Base-by-base conservation (phyloP, 1,139 yeast species). In the Suhomyces panamericanus region DNA sequence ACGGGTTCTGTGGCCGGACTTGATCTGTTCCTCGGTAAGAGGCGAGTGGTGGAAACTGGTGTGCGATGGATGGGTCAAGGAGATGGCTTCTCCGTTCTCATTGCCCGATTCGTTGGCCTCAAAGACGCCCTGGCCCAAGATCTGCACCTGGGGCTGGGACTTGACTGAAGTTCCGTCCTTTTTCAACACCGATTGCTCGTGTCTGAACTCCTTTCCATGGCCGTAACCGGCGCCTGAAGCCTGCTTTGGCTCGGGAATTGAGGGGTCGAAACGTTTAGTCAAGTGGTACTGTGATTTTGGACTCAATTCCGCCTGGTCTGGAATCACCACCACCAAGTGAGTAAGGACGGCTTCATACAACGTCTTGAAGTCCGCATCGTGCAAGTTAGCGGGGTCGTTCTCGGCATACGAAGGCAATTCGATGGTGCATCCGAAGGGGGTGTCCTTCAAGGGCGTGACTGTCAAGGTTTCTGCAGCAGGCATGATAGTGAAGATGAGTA, bases 91-190 rank as follows among this genome's bases (percentile, higher is more conserved):
- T 12, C 81, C 86, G 49, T 74, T 74, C 49, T 74, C 79, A 57
- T 87, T 75, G 33, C 96, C 96, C 20, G 74, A 75, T 55, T 82
- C 84, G 52, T 76, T 84, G 17, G 85, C 83, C 42, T 73, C 81
- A 70, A 85, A 84, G 2, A 65, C 64, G 10, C 96, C 96, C 59
- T 88, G 91, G 32, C 96, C 96, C 48, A 88, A 78, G 56, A 87
- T 86, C 68, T 88, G 95, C 20, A 88, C 96, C 62, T 88, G 96
- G 3, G 96, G 96, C 60, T 87, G 91, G 41, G 73, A 65, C 42
- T 91, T 90, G 34, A 87, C 88, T 3, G 90, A 78, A 48, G 79
- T 77, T 35, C 95, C 95, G 58, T 88, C 96, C 59, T 85, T 86
- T 51, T 81, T 81, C 51, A 88, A 76, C 27, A 88, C 88, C 3